phyloP scores from a whole-genome alignment of 1,284 basidiomycete species.

The Peniophora sp. region DNA sequence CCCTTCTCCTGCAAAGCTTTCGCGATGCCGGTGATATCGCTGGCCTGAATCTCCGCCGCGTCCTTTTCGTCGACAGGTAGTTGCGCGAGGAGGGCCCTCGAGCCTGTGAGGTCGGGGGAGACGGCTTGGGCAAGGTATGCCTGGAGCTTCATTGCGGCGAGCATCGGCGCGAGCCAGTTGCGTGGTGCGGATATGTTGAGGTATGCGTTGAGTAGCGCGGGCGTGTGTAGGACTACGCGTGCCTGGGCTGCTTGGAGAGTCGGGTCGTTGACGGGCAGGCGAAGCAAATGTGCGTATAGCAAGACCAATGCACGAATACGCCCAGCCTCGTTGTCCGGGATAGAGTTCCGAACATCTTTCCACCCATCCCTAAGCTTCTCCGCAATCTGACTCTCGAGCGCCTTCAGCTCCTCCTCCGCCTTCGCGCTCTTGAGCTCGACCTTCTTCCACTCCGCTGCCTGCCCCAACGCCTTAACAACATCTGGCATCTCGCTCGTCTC shows the following conservation, averaged over 20 bases:
- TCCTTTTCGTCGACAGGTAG: conserved; percentile 63
- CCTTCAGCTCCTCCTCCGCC: conserved; percentile 37
- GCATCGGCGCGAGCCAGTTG: conserved; percentile 85
- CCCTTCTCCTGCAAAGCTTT: conserved; percentile 44
- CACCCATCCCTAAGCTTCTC: conserved; percentile 44
- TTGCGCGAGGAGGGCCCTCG: conserved; percentile 51
- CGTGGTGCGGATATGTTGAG: conserved; percentile 81
- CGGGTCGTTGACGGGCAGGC: conserved; percentile 54
- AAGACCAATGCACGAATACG: conserved; percentile 58
- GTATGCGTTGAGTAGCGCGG: conserved; percentile 74
- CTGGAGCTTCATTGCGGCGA: conserved; percentile 78
- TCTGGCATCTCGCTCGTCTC: conserved; percentile 77
- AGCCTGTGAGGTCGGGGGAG: conserved; percentile 38
- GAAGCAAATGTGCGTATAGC: conserved; percentile 82
- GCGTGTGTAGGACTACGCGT: conserved; percentile 60
- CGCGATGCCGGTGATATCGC: conserved; percentile 39
- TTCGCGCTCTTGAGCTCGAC: conserved; percentile 12
- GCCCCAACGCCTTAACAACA: conserved; percentile 68
- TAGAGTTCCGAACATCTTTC: conserved; percentile 34
- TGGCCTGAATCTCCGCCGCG: conserved; percentile 30
- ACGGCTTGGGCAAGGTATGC: conserved; percentile 84
- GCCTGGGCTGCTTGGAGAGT: conserved; percentile 66
- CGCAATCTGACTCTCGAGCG: conserved; percentile 52
- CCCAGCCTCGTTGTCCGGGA: conserved; percentile 28
- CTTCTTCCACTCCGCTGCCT: conserved; percentile 60